Conservation (phyloP, 2,329 filamentous ascomycete species). For the Dactylonectria estremocensis region DNA sequence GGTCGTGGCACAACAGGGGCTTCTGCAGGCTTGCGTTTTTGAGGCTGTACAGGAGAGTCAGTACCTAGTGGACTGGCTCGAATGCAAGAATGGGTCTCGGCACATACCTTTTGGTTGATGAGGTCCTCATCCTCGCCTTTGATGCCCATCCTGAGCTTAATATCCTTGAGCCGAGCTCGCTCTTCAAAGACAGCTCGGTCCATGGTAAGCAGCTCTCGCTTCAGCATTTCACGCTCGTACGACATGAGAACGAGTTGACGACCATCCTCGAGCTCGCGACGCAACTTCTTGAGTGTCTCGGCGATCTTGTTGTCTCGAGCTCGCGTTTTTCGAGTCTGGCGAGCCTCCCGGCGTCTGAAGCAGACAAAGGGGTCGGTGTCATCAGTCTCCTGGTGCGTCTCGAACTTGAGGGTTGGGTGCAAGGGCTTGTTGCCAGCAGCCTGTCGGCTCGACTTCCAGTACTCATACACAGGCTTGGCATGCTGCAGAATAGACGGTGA, state of each 20-base stretch:
- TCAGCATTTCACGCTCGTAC: slow-evolving; percentile 83
- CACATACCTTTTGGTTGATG: slow-evolving; percentile 89
- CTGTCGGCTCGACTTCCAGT: slow-evolving; percentile 85
- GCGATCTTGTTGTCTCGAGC: slow-evolving; percentile 94
- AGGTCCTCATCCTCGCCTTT: slow-evolving; percentile 95
- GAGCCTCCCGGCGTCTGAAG: slow-evolving; percentile 94
- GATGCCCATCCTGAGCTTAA: slow-evolving; percentile 90
- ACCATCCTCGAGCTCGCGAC: slow-evolving; percentile 91
- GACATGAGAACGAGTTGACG: slow-evolving; percentile 85
- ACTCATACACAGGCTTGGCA: slow-evolving; percentile 87
- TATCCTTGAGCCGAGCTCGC: slow-evolving; percentile 85
- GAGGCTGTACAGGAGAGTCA: slow-evolving; percentile 68
- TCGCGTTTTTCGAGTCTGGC: slow-evolving; percentile 94
- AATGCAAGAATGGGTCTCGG: slow-evolving; percentile 53
- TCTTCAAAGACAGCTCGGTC: slow-evolving; percentile 89
- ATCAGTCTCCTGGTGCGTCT: slow-evolving; percentile 94
- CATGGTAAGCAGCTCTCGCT: slow-evolving; percentile 81
- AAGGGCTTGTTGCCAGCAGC: slow-evolving; percentile 79
- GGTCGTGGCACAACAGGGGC: slow-evolving; percentile 73
- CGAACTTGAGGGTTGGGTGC: slow-evolving; percentile 89
- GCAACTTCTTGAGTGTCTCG: slow-evolving; percentile 93
- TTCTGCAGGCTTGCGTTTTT: slow-evolving; percentile 78
- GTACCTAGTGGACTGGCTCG: slow-evolving; percentile 41
- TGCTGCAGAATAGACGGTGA: slow-evolving; percentile 66
- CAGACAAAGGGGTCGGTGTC: slow-evolving; percentile 98